Percentiles rank a stretch among this genome's conserved stretches.
phyloP scores from a whole-genome alignment of 352 stramenopile species.

The Elongisporangium prolatum region DNA sequence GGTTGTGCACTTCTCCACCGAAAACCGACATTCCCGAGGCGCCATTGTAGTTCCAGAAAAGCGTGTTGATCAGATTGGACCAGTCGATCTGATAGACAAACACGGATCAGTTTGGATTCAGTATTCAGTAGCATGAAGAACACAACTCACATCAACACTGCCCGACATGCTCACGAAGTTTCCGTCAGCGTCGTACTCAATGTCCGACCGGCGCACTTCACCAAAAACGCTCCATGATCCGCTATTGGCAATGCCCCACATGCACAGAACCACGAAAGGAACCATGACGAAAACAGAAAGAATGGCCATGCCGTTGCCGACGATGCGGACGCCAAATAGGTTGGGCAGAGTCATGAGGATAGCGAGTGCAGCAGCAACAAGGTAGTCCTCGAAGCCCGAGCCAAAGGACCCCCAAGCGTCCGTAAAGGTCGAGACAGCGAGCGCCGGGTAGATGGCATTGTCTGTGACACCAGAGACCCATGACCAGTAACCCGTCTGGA shows the following conservation, averaged over 20 bases:
- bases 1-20: conserved; percentile 85
- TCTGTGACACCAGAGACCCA: conserved; percentile 91
- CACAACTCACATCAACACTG: conserved; percentile 17
- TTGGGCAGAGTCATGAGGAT: conserved; percentile 35
- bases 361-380: conserved; percentile 41
- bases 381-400: conserved; percentile 24
- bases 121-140: no score
- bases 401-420: conserved; percentile 30
- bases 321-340: conserved; percentile 65
- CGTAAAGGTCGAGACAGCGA: conserved; percentile 43
- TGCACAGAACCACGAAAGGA: conserved; percentile 81
- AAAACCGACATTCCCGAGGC: conserved; percentile 88
- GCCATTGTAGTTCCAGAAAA: conserved; percentile 96
- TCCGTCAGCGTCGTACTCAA: conserved; percentile 23
- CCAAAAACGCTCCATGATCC: conserved; percentile 31
- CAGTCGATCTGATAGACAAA: conserved; percentile 47
- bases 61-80: conserved; percentile 88
- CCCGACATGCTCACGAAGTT: conserved; percentile 38
- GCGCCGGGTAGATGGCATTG: conserved; percentile 90
- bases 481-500: conserved; percentile 72
- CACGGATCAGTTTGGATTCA: conserved; percentile 4
- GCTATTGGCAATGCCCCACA: conserved; percentile 24
- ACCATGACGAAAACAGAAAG: conserved; percentile 86
- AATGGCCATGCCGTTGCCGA: conserved; percentile 67
- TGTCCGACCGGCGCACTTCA: conserved; percentile 29